phyloP scores from a whole-genome alignment of 1,284 basidiomycete species.

The Cerioporus squamosus region DNA sequence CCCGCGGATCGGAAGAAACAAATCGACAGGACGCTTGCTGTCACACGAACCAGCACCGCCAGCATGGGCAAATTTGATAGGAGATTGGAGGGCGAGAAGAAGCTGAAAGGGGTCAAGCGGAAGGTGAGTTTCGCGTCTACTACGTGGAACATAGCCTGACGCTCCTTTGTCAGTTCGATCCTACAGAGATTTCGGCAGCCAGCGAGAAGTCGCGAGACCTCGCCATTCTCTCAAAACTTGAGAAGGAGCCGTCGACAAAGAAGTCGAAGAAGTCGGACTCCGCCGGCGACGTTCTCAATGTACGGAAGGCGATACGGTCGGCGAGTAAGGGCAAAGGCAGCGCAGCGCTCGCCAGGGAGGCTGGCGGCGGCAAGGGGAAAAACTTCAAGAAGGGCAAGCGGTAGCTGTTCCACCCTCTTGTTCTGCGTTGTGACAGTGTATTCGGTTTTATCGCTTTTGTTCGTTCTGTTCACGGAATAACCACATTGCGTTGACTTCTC shows the following conservation, averaged over 20 bases:
- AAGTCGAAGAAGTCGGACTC: slow-evolving; percentile 60
- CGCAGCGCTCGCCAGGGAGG: slow-evolving; percentile 49
- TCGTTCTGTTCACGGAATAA: neutral
- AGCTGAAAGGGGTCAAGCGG: slow-evolving; percentile 86
- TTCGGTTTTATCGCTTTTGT: neutral
- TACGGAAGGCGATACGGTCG: slow-evolving; percentile 86
- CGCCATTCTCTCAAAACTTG: slow-evolving; percentile 77
- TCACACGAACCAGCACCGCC: slow-evolving; percentile 86
- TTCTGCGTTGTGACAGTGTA: neutral
- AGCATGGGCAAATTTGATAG: slow-evolving; percentile 94
- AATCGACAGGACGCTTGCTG: slow-evolving; percentile 79
- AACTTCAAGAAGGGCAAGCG: slow-evolving; percentile 23
- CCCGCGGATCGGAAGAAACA: slow-evolving; percentile 63
- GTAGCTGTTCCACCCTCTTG: neutral
- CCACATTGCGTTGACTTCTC: neutral
- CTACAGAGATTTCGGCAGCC: slow-evolving; percentile 68
- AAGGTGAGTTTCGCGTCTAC: slow-evolving; percentile 65
- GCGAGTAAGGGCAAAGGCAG: slow-evolving; percentile 73
- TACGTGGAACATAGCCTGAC: neutral
- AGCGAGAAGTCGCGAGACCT: slow-evolving; percentile 79
- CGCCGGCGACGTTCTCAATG: slow-evolving; percentile 67
- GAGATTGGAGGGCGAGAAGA: slow-evolving; percentile 89
- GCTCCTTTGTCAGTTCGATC: slow-evolving; percentile 66
- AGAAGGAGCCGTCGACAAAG: slow-evolving; percentile 51
- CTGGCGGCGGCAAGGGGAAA: slow-evolving; percentile 32